Evolutionary conservation across 768 basidiomycete genomes (phyloP), one percentile per base, ranked within the genome.

Genomic region (Cubamyces lactineus): DNA sequence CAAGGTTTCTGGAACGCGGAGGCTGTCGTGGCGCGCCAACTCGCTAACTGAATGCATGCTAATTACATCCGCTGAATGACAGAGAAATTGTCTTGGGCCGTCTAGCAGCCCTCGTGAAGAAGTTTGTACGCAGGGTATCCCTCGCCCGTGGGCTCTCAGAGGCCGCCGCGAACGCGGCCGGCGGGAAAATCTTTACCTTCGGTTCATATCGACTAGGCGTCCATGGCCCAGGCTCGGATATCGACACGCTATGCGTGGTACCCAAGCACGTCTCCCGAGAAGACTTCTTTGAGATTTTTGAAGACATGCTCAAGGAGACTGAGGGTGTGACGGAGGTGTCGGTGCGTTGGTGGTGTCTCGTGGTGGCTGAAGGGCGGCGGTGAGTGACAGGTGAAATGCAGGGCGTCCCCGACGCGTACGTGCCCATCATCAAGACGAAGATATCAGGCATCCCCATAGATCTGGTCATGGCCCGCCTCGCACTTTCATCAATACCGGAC

Each of bases 131-230:
- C 70, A 84, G 85, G 64, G 87, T 96, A 1, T 89, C 91, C 8
- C 73, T 96, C 59, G 77, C 84, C 46, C 84, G 83, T 42, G 96
- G 96, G 7, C 79, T 96, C 48, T 96, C 95, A 30, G 95, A 98
- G 65, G 77, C 88, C 19, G 90, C 93, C 1, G 96, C 96, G 9
- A 84, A 78, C 53, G 88, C 92, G 50, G 94, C 97, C 9, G 97
- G 97, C 53, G 97, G 96, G 66, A 96, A 98, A 81, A 98, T 99
- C 73, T 99, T 94, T 75, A 98, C 97, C 7, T 99, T 96, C 75
- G 97, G 97, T 43, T 98, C 96, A 53, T 98, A 98, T 81, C 90
- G 97, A 69, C 79, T 99, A 51, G 97, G 97, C 61, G 97, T 98
- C 21, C 97, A 98, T 75, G 94, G 93, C 13, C 97, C 96, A 39